Evolutionary conservation across 164 flowering plant species (phyloP).

Genomic region (Brasenia schreberi): DNA sequence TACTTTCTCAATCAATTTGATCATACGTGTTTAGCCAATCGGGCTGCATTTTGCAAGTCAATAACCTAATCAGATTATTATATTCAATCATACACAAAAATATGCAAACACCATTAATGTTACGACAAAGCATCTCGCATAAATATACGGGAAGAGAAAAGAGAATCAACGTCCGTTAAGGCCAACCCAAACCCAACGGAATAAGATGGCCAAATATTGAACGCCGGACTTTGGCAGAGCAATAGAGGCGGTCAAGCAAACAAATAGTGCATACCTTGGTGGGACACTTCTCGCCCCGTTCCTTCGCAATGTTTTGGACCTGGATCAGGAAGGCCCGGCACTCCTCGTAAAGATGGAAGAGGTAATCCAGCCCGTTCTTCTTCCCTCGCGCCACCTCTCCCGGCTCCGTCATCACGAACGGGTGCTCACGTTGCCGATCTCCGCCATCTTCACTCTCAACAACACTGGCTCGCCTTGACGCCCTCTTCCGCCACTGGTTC

Average conservation of each 20-base stretch:
- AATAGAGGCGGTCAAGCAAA: neutral
- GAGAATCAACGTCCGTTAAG: too few species aligned
- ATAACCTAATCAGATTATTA: too few species aligned
- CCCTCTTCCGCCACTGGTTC: conserved; percentile 4
- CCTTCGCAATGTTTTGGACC: conserved; percentile 81
- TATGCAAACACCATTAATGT: too few species aligned
- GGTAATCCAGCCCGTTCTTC: conserved; percentile 94
- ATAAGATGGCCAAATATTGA: too few species aligned
- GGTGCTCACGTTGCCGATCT: conserved; percentile 90
- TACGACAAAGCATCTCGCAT: too few species aligned
- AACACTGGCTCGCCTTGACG: conserved; percentile 4
- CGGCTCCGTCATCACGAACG: conserved; percentile 93
- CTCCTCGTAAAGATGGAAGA: conserved; percentile 90
- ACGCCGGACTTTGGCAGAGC: too few species aligned
- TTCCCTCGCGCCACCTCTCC: conserved; percentile 97
- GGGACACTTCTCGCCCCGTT: conserved; percentile 92
- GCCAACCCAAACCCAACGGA: too few species aligned
- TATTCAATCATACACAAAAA: too few species aligned
- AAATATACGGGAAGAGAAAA: too few species aligned
- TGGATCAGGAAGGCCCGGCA: conserved; percentile 83
- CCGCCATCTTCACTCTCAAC: neutral
- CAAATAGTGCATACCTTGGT: conserved; percentile 48
- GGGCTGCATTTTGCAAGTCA: too few species aligned
- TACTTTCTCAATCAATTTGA: too few species aligned
- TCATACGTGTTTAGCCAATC: too few species aligned